These are phyloP conservation scores for Jackrogersella minutella DNA, from an alignment of 495 filamentous ascomycete species.

Conservation along the genomic window DNA sequence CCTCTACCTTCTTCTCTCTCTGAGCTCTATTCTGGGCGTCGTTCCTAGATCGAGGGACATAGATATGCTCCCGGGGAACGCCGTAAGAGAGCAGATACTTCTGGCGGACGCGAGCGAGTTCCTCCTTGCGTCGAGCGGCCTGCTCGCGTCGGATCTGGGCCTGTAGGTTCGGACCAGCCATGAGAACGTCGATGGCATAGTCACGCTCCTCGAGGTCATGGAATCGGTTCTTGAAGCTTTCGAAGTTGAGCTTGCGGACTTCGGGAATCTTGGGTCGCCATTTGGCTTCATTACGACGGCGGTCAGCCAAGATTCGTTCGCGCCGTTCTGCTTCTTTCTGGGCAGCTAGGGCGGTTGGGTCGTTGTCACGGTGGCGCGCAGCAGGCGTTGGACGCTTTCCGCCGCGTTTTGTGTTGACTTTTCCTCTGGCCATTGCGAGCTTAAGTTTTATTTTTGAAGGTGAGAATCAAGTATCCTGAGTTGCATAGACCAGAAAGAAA, in stretches of 20 bases:
- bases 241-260: conserved; percentile 47
- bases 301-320: conserved; percentile 40
- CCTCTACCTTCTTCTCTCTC: conserved; percentile 36
- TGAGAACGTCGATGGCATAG: conserved; percentile 47
- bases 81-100: conserved; percentile 38
- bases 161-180: conserved; percentile 41
- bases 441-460: neutral
- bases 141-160: conserved; percentile 47
- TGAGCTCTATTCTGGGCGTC: conserved; percentile 23
- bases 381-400: conserved; percentile 1
- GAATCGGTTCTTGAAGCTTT: conserved; percentile 52
- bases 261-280: conserved; percentile 47
- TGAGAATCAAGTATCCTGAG: neutral
- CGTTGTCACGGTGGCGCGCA: conserved; percentile 16
- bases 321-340: conserved; percentile 43
- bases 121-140: conserved; percentile 40
- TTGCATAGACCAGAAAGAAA: neutral
- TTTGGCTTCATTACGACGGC: conserved; percentile 41
- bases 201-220: conserved; percentile 40
- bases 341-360: conserved; percentile 25
- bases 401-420: no score
- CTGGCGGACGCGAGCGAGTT: conserved; percentile 40
- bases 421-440: conserved; percentile 27
- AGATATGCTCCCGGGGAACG: conserved; percentile 18
- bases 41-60: conserved; percentile 9